Conservation (phyloP, 164 flowering plant species). For the Platanus orientalis region DNA sequence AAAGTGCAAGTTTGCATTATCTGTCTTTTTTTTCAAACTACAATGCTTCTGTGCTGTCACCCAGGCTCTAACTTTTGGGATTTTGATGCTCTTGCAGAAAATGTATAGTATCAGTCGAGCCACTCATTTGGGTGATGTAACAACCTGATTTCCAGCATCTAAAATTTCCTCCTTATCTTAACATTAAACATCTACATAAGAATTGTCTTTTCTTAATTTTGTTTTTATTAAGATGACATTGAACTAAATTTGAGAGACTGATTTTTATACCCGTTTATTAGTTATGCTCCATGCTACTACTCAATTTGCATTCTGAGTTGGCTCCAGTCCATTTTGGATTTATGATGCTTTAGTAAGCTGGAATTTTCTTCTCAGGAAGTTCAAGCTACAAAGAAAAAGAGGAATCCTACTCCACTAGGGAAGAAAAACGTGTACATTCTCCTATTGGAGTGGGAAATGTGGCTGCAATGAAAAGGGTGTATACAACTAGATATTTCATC, state of each 20-base stretch:
- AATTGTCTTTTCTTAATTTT: no score
- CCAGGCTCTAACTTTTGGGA: no score
- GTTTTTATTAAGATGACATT: not conserved
- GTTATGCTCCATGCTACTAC: not conserved
- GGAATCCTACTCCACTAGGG: conserved; percentile 25
- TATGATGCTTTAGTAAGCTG: not conserved
- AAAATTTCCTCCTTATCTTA: not conserved
- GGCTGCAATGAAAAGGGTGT: conserved; percentile 24
- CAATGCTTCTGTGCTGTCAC: no score
- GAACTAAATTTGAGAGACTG: not conserved
- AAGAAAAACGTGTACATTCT: conserved; percentile 25
- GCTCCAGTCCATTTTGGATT: not conserved
- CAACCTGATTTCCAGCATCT: not conserved
- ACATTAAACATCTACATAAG: not conserved
- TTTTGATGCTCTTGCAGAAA: no score
- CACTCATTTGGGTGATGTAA: not conserved
- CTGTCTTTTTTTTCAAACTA: no score
- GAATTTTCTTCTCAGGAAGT: conserved; percentile 40
- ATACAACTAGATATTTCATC: conserved; percentile 70
- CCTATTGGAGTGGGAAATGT: conserved; percentile 24
- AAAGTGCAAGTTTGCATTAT: no score
- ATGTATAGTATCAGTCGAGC: no score
- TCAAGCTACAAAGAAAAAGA: conserved; percentile 40
- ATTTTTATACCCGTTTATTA: not conserved
- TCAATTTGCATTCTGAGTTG: not conserved